Evolutionary conservation across 257 asterid genomes (phyloP).

Genomic region (Capsicum baccatum): DNA sequence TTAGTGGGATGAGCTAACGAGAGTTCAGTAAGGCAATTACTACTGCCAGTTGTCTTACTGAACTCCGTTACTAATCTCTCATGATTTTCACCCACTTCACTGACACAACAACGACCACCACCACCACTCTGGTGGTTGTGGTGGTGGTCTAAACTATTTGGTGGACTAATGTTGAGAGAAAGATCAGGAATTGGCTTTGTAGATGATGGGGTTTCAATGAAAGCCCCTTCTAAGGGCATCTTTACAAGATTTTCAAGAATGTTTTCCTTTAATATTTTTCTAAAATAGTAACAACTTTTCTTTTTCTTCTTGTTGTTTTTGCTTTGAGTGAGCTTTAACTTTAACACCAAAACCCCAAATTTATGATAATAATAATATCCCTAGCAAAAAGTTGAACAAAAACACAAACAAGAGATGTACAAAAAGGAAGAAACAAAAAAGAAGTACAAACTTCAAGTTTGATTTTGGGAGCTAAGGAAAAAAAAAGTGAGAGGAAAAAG

Average conservation of each 20-base stretch:
- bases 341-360: slow-evolving; percentile 23
- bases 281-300: not conserved
- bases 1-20: slow-evolving; percentile 65
- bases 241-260: slow-evolving; percentile 33
- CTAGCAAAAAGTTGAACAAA: slow-evolving; percentile 33
- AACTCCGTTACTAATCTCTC: not conserved
- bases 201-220: slow-evolving; percentile 53
- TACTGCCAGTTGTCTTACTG: not conserved
- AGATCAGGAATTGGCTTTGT: slow-evolving; percentile 69
- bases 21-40: slow-evolving; percentile 51
- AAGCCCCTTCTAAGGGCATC: slow-evolving; percentile 77
- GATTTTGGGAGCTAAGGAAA: slow-evolving; percentile 30
- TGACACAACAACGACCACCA: not conserved
- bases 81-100: not conserved
- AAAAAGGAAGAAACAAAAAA: slow-evolving; percentile 31
- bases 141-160: slow-evolving; percentile 50
- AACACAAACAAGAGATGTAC: slow-evolving; percentile 23
- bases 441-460: slow-evolving; percentile 26
- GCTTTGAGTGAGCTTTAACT: not conserved
- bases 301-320: not conserved
- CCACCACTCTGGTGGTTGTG: too few relatives aligned
- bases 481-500: slow-evolving; percentile 33
- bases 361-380: slow-evolving; percentile 30
- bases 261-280: not conserved
- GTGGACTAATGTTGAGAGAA: slow-evolving; percentile 84